phyloP scores from a whole-genome alignment of 257 asterid species.

The Solanum peruvianum region DNA sequence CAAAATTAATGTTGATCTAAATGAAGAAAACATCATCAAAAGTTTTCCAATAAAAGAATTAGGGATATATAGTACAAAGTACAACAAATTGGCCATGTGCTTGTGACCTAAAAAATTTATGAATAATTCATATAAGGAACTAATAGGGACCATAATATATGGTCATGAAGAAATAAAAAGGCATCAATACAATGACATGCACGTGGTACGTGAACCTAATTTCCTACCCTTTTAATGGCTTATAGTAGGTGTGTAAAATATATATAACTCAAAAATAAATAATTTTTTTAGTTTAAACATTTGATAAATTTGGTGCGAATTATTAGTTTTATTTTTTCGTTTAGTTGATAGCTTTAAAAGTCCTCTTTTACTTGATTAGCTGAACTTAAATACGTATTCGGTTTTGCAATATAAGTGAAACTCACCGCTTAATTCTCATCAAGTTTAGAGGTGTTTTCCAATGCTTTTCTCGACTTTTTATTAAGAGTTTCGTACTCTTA shows the following conservation, averaged over 20 bases:
- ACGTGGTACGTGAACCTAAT: constrained; percentile 44
- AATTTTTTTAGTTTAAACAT: too few relatives aligned
- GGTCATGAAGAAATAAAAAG: background rate
- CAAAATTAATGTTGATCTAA: background rate
- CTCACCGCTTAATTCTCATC: background rate
- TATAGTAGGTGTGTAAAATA: background rate
- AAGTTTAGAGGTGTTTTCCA: background rate
- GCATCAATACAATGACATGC: constrained; percentile 4
- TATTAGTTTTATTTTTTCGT: too few relatives aligned
- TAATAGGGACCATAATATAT: background rate
- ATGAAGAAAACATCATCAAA: background rate
- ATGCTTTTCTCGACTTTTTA: too few relatives aligned
- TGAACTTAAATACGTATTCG: background rate
- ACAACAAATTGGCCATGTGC: constrained; percentile 22
- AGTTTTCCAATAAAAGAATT: background rate
- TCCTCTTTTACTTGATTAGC: fast-evolving
- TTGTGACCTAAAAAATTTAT: constrained; percentile 1
- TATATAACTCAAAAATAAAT: too few relatives aligned
- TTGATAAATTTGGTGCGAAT: too few relatives aligned
- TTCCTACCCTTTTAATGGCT: background rate
- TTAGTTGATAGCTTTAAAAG: background rate
- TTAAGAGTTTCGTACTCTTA: too few relatives aligned
- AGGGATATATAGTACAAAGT: background rate
- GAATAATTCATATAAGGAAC: background rate
- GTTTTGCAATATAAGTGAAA: background rate